Conservation (phyloP, 2,329 filamentous ascomycete genomes). For the Didymella arachidicola region DNA sequence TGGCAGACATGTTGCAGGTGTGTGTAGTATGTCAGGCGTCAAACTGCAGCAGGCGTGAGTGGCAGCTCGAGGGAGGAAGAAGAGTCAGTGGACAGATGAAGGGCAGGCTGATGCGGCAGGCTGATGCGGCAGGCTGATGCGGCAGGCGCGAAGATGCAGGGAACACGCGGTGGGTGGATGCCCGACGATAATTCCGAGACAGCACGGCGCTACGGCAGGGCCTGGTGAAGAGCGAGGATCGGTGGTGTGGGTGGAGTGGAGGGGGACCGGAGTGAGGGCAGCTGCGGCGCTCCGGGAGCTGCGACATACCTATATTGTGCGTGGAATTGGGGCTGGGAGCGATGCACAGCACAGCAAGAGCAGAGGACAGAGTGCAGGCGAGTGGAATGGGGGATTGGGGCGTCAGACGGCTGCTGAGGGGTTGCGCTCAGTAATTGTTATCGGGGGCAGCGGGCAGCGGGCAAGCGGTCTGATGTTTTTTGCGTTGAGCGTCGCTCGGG, state of each 20-base stretch:
- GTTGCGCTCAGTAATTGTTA: conserved; percentile 20
- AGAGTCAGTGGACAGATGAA: conserved; percentile 22
- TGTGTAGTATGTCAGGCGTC: conserved; percentile 22
- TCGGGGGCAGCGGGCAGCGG: background rate
- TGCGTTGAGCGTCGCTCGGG: conserved; percentile 41
- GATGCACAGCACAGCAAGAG: conserved; percentile 14
- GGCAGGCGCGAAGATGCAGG: conserved; percentile 22
- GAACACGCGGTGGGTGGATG: conserved; percentile 24
- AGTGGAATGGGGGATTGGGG: conserved; percentile 23
- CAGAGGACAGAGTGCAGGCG: conserved; percentile 9
- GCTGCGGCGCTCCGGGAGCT: conserved; percentile 17
- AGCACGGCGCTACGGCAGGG: conserved; percentile 25
- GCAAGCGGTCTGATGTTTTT: conserved; percentile 49
- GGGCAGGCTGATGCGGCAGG: conserved; percentile 22
- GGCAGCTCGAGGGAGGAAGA: conserved; percentile 12
- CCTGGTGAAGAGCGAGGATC: conserved; percentile 24
- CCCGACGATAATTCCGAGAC: conserved; percentile 27
- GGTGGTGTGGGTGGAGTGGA: conserved; percentile 28
- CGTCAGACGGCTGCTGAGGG: conserved; percentile 33
- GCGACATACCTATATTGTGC: conserved; percentile 47
- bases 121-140: conserved; percentile 24
- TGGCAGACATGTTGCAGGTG: conserved; percentile 78
- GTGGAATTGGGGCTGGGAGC: conserved; percentile 21
- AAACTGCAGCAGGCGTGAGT: conserved; percentile 39
- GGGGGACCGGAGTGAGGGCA: conserved; percentile 29